Evolutionary conservation across 1,284 basidiomycete genomes (phyloP).

Genomic region (Coniferiporia sulphurascens): DNA sequence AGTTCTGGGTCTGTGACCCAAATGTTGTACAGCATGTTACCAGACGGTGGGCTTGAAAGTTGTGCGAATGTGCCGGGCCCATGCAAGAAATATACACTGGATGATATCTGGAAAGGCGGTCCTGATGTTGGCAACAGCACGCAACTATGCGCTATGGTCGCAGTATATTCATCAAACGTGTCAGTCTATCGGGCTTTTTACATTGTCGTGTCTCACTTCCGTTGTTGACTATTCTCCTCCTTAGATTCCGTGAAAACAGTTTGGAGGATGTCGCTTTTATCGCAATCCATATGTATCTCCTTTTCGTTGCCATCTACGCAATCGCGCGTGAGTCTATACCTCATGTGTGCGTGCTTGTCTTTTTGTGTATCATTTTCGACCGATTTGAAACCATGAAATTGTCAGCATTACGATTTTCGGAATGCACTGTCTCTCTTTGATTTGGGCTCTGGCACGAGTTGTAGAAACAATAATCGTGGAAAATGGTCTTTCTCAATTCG

Average conservation of each 20-base stretch:
- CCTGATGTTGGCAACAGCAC: neutral
- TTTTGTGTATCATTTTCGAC: neutral
- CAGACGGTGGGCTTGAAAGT: neutral
- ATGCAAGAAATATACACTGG: neutral
- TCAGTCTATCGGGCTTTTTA: neutral
- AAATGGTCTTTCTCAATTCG: neutral
- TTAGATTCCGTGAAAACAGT: constrained; percentile 13
- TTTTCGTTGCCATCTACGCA: constrained; percentile 12
- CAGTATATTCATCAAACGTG: constrained; percentile 3
- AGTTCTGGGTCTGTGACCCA: neutral
- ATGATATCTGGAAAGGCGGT: neutral
- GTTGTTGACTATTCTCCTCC: neutral
- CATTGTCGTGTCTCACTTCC: neutral
- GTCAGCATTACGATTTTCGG: constrained; percentile 11
- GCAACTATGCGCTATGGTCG: constrained; percentile 3
- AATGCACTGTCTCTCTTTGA: constrained; percentile 10
- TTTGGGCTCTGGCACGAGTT: constrained; percentile 14
- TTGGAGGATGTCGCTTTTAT: constrained; percentile 13
- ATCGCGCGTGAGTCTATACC: constrained; percentile 18
- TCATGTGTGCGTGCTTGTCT: constrained; percentile 12
- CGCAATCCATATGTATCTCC: constrained; percentile 11
- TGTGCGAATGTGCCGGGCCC: constrained; percentile 5
- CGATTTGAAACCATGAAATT: neutral
- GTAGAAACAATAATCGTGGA: constrained; percentile 2
- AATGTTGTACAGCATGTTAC: neutral